Evolutionary conservation across 768 basidiomycete species (phyloP), one percentile per base, ranked within the genome.

Genomic region (Clathrus columnatus): DNA sequence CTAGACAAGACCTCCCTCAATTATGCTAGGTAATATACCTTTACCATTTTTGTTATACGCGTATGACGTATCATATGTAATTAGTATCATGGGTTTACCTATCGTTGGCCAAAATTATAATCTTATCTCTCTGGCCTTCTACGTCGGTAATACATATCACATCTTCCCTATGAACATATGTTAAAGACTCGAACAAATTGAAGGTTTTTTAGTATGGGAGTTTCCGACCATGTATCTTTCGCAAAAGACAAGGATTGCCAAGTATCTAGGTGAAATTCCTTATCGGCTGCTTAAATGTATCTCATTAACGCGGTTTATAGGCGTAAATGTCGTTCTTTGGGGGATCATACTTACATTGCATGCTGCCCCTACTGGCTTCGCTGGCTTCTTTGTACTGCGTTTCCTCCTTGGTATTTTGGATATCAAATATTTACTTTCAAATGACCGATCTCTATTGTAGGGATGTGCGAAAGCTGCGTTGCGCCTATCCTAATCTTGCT

Each of bases 1-100:
- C 63, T 84, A 26, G 84, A 85, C 65, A 86, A 85, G 71, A 83
- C 82, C 4, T 78, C 81, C 11, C 64, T 84, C 36, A 84, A 83
- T 63, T 84, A 84, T 71, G 83, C 83, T n/a, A 82, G 80, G 81
- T 77, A 58, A 24, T 64, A 48, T 48, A 5, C 24, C n/a, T n/a
- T 8, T 36, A 5, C 6, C 17, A 46, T 18, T 14, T n/a, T 26
- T 11, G n/a, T 11, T 7, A 17, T 17, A 7, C 21, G 21, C 21
- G 16, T 4, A 18, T 2, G 18, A 47, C 26, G 46, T 26, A 26
- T 53, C 10, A 54, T 29, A 21, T 42, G 32, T 42, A 21, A 14
- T n/a, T 29, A 49, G 57, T 11, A 55, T 63, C 44, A 60, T 63
- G 60, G 54, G 54, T 0, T 57, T 65, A 2, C 64, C 64, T 6